Base-by-base conservation (phyloP, 495 filamentous ascomycete species). In the Penicillium coprophilum region DNA sequence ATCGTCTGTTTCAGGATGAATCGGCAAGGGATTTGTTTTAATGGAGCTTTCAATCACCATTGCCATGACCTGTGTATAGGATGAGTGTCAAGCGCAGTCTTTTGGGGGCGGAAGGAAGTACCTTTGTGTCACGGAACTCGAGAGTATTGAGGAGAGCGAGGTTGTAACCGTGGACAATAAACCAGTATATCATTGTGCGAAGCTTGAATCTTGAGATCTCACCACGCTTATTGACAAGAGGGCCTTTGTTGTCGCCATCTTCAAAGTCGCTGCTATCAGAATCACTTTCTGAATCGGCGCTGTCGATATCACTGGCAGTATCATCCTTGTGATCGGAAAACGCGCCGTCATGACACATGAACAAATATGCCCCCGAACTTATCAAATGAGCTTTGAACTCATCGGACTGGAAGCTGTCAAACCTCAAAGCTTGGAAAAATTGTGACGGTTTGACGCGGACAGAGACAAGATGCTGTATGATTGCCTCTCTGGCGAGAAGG, bases 331-430 rank as follows among this genome's bases (percentile, higher is more conserved):
- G 24, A 21, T 27, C 30, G 12, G 44, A 21, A 32, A 46, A 39
- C 27, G 77, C 77, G 9, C 82, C 85, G 67, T 88, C 84, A 50
- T 89, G 85, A 34, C 82, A 82, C 80, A 91, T 84, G n/a, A 89
- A 63, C 56, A 91, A 88, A 64, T 85, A 85, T 9, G 81, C 71
- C 1, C 80, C 79, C 1, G 75, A 71, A 0, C 59, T 50, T 12
- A 64, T 52, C 1, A 91, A 70, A 65, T 87, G 87, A 1, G 73
- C 52, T 10, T 61, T 45, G 63, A 90, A 90, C 2, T 64, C 64
- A 1, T 51, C 36, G 43, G 78, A 76, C 23, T 63, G 48, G 9
- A 79, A 62, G 12, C 74, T 78, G 5, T 66, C 45, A 68, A 87
- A 87, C 9, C 61, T 60, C 31, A 50, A 20, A 39, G 21, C 20